Base-by-base conservation (phyloP, 2,329 filamentous ascomycete genomes). In the Ophiostoma perfectum region DNA sequence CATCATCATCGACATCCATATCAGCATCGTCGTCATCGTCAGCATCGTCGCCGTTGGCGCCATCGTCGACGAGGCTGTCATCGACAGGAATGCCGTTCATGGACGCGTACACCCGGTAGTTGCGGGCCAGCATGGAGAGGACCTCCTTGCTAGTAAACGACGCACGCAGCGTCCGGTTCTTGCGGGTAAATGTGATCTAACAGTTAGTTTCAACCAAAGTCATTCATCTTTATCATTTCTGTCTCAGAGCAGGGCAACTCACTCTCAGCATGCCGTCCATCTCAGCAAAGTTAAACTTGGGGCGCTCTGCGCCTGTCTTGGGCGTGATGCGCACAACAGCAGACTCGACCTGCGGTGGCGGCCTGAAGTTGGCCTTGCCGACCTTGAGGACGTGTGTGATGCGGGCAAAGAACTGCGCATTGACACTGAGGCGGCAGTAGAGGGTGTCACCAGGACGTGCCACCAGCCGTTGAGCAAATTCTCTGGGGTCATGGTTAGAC, bases 251-350 rank as follows among this genome's bases (percentile, higher is more conserved):
- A 27, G 27, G 27, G 27, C 2, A 27, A 27, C 27, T 27, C 27
- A 27, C 27, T 14, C 63, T 8, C n/a, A 98, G 79, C 76, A 98
- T 83, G 9, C 94, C 93, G 76, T 98, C 94, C 89, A 93, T 97
- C 78, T 98, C 95, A 67, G 96, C 92, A 79, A 94, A 98, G 76
- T 88, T 91, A 72, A 98, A 93, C 73, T 92, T 89, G 67, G 94
- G 94, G 49, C 92, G 82, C 72, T 88, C 86, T 64, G 80, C 81
- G 11, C 93, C 93, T 49, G 86, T 84, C 81, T 97, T 96, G 36
- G 93, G 93, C 76, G 94, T 91, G 73, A 97, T 90, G 70, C 93
- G 86, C 64, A 97, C 93, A 6, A 97, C 93, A 69, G 90, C 93
- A 7, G 88, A 92, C 79, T 99, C 95, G 69, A 99, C 95, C 75